Percentiles rank a stretch among this genome's conserved stretches.
Evolutionary conservation across 2,329 filamentous ascomycete genomes (phyloP).

Genomic region (Verticillium alfalfae): DNA sequence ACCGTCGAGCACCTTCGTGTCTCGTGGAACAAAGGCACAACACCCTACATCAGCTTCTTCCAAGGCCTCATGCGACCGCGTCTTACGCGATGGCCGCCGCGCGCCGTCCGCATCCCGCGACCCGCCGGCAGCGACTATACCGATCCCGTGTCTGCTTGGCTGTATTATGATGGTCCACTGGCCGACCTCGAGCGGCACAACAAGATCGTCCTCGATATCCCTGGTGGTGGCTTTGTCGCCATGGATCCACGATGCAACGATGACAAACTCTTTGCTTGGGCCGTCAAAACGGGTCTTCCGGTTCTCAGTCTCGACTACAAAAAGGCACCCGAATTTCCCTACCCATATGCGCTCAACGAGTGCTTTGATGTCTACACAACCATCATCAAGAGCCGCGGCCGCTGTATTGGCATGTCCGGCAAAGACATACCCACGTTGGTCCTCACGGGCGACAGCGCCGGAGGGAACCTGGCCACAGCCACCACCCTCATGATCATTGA

Average conservation of each 20-base stretch:
- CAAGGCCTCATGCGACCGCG: conserved; percentile 70
- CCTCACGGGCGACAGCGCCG: conserved; percentile 42
- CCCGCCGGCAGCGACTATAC: conserved; percentile 75
- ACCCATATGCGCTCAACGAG: conserved; percentile 43
- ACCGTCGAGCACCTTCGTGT: conserved; percentile 89
- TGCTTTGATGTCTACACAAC: conserved; percentile 41
- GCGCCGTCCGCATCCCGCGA: conserved; percentile 77
- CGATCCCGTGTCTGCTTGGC: conserved; percentile 78
- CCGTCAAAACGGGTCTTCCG: conserved; percentile 80
- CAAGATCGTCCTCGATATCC: conserved; percentile 80
- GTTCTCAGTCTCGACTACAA: conserved; percentile 84
- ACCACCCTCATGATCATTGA: conserved; percentile 88
- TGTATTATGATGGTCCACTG: conserved; percentile 89
- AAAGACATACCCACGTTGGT: conserved; percentile 31
- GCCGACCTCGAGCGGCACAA: conserved; percentile 70
- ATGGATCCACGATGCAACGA: conserved; percentile 95
- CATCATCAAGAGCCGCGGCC: conserved; percentile 27
- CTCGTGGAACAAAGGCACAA: conserved; percentile 92
- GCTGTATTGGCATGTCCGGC: conserved; percentile 39
- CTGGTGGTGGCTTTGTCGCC: conserved; percentile 90
- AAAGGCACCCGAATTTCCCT: conserved; percentile 45
- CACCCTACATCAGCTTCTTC: conserved; percentile 74
- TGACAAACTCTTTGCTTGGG: conserved; percentile 90
- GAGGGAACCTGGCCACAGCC: conserved; percentile 51
- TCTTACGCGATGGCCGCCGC: conserved; percentile 74